Base-by-base conservation (phyloP, 2,329 filamentous ascomycete genomes). In the Aspergillus floridensis region DNA sequence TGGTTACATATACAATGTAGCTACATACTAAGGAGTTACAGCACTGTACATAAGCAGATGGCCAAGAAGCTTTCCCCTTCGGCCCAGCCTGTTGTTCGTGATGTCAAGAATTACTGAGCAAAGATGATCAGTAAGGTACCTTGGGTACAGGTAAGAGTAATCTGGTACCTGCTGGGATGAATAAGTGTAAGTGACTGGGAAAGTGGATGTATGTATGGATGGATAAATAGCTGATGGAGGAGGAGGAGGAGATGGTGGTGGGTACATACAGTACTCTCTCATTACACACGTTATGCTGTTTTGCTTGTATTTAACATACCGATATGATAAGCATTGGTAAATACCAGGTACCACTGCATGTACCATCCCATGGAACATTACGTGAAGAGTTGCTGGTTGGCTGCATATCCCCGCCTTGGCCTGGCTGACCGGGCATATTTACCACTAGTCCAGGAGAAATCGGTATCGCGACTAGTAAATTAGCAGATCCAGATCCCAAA, bases 401-500 rank as follows among this genome's bases (percentile, higher is more conserved):
- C 32, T 29, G 31, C 38, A 48, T 55, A 48, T 44, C 41, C 53
- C 32, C 26, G 38, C 38, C 38, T 5, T 26, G 53, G 53, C 19
- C 53, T 46, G 38, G 38, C 52, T 54, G 38, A 44, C 52, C 31
- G 44, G 46, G 24, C 52, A 54, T 54, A 54, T 54, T 54, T 54
- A 54, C 52, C 38, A 29, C 53, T 31, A 29, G 46, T 55, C 41
- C 31, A 55, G 53, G 53, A 59, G 51, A 56, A 47, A 57, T 54
- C 52, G 57, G 57, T 61, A 58, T 50, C 53, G 52, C 19, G 50
- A 24, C 49, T 54, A 59, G 56, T 64, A 64, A 66, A 61, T 65
- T 66, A 60, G 60, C 57, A 64, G 59, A 61, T 63, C 58, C 60
- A 63, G 62, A 62, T 64, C 68, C 68, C 68, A 71, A 72, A 72